These are phyloP conservation scores for Fusarium pseudocircinatum DNA, from an alignment of 2,329 filamentous ascomycete genomes.

Conservation along the genomic window DNA sequence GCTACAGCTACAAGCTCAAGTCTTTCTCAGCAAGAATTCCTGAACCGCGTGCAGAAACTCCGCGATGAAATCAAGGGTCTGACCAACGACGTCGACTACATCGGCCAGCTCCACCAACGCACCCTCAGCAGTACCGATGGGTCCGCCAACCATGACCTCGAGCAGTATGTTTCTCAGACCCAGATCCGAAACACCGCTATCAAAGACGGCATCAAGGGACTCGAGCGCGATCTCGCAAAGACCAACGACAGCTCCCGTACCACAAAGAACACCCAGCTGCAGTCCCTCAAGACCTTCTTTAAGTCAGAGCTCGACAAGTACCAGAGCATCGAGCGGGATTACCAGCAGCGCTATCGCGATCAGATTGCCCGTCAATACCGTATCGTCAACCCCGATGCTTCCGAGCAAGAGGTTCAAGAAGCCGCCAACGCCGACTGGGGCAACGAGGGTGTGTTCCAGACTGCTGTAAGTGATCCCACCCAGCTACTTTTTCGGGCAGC, in stretches of 20 bases:
- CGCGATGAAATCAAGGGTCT: constrained; percentile 75
- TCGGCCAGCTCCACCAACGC: constrained; percentile 76
- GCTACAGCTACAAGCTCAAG: constrained; percentile 38
- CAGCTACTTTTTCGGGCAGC: neutral
- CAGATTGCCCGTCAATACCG: constrained; percentile 83
- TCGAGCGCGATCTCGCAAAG: constrained; percentile 75
- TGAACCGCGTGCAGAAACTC: constrained; percentile 71
- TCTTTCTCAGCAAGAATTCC: constrained; percentile 73
- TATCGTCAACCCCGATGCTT: constrained; percentile 84
- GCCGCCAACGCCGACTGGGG: constrained; percentile 78
- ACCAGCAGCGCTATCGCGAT: constrained; percentile 76
- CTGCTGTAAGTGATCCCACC: constrained; percentile 68
- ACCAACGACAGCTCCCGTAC: constrained; percentile 68
- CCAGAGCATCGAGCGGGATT: constrained; percentile 75
- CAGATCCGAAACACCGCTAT: constrained; percentile 79
- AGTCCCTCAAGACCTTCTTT: constrained; percentile 76
- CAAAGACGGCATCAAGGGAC: constrained; percentile 79
- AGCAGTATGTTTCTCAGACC: constrained; percentile 74
- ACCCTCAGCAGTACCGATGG: constrained; percentile 73
- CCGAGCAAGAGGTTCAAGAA: constrained; percentile 74
- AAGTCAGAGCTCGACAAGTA: constrained; percentile 76
- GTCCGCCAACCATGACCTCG: constrained; percentile 65
- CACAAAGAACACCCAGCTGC: constrained; percentile 76
- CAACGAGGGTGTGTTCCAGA: constrained; percentile 83
- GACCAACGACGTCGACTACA: constrained; percentile 72